Conservation (phyloP, 225 moss, liverwort and hornwort genomes). For the Sphagnum contortum region DNA sequence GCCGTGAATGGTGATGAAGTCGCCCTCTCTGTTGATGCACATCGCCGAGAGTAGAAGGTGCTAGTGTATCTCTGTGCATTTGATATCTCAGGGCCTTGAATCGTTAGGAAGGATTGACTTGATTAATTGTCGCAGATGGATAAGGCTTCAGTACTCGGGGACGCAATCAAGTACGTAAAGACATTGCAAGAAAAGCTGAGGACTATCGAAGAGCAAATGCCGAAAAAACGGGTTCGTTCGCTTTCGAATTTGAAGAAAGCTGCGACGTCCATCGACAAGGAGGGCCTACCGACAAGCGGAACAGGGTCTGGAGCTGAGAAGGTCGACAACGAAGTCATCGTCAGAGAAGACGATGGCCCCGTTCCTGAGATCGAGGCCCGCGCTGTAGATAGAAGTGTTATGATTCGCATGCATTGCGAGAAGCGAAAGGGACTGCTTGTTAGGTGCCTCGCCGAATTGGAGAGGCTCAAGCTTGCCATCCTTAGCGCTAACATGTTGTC, state of each 20-base stretch:
- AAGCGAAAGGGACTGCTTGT: slow-evolving; percentile 66
- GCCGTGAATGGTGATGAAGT: too few species aligned
- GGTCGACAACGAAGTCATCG: slow-evolving; percentile 10
- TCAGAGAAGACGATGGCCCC: slow-evolving; percentile 30
- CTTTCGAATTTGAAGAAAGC: slow-evolving; percentile 15
- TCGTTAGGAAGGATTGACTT: too few species aligned
- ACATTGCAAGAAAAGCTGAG: slow-evolving; percentile 80
- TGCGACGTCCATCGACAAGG: slow-evolving; percentile 3
- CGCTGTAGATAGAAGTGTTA: slow-evolving; percentile 63
- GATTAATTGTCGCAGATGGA: slow-evolving; percentile 64
- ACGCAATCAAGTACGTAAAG: slow-evolving; percentile 95
- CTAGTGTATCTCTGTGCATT: too few species aligned
- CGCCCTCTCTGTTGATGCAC: too few species aligned
- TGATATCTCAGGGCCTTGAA: too few species aligned
- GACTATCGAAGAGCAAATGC: slow-evolving; percentile 72
- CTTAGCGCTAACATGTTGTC: slow-evolving; percentile 80
- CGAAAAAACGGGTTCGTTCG: slow-evolving; percentile 69
- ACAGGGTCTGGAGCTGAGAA: slow-evolving; percentile 12
- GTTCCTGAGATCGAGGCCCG: slow-evolving; percentile 91
- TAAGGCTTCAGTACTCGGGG: slow-evolving; percentile 90
- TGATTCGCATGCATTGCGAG: slow-evolving; percentile 90
- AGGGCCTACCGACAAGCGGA: slow-evolving; percentile 8
- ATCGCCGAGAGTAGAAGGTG: neutral
- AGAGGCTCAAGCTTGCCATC: slow-evolving; percentile 74
- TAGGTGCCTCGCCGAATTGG: slow-evolving; percentile 68